Percentiles rank a stretch among this genome's conserved stretches.
Evolutionary conservation across 306 rosid species (phyloP).

Genomic region (Parietaria judaica): DNA sequence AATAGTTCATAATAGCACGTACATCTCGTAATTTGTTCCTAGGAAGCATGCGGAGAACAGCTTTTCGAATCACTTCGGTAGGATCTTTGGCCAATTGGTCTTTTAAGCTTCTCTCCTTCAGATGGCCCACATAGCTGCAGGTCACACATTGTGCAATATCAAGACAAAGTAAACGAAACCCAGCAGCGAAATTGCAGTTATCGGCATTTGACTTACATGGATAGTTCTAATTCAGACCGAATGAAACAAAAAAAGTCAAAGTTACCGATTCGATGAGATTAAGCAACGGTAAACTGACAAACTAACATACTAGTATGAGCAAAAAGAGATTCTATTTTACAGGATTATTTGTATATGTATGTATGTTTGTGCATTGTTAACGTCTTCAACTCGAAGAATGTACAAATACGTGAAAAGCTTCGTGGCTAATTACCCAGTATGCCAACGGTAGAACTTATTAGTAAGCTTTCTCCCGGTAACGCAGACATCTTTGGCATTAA

Average conservation of each 20-base stretch:
- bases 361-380: not conserved
- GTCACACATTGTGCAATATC: conserved; percentile 20
- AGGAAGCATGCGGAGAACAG: conserved; percentile 89
- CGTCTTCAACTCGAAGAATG: conserved; percentile 5
- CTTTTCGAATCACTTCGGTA: conserved; percentile 92
- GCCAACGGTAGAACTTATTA: conserved; percentile 84
- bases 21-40: conserved; percentile 89
- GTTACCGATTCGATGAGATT: no score
- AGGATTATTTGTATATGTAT: no score
- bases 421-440: conserved; percentile 64
- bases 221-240: no score
- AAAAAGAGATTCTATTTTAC: no score
- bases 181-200: no score
- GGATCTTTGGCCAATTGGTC: conserved; percentile 91
- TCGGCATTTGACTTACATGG: not conserved
- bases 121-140: conserved; percentile 77
- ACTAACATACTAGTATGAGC: no score
- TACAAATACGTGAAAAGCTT: conserved; percentile 4
- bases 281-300: no score
- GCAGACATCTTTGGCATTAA: conserved; percentile 79
- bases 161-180: conserved; percentile 11
- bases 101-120: conserved; percentile 76
- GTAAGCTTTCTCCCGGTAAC: conserved; percentile 89
- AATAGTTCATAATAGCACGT: conserved; percentile 18
- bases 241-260: no score